Conservation (phyloP, 1,284 basidiomycete species). For the Cerioporus squamosus region DNA sequence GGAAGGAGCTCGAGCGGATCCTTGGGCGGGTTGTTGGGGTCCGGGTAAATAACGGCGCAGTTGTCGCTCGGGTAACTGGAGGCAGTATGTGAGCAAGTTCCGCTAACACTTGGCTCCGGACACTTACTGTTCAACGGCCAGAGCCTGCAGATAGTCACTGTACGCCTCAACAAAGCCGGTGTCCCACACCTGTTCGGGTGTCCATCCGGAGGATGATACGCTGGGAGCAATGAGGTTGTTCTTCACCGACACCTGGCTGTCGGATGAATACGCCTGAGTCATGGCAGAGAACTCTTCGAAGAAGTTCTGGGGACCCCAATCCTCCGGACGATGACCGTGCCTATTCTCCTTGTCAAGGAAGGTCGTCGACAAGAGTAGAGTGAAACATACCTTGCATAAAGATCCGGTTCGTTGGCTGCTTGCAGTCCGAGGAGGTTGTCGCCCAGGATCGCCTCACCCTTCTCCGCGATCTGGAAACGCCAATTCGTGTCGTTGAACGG, state of each 20-base stretch:
- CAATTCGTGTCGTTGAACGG: slow-evolving; percentile 58
- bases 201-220: slow-evolving; percentile 17
- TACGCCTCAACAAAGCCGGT: slow-evolving; percentile 45
- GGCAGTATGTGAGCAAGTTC: not conserved
- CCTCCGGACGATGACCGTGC: slow-evolving; percentile 19
- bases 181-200: slow-evolving; percentile 44
- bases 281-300: slow-evolving; percentile 48
- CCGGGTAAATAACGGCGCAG: slow-evolving; percentile 31
- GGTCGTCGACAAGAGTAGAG: not conserved
- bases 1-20: slow-evolving; percentile 57
- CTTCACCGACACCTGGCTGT: slow-evolving; percentile 35
- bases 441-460: slow-evolving; percentile 55
- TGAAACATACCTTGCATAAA: slow-evolving; percentile 41
- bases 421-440: slow-evolving; percentile 57
- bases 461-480: slow-evolving; percentile 53
- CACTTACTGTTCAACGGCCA: slow-evolving; percentile 52
- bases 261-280: slow-evolving; percentile 40
- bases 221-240: slow-evolving; percentile 25
- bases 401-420: slow-evolving; percentile 72
- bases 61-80: slow-evolving; percentile 51
- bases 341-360: slow-evolving; percentile 1
- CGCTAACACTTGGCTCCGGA: no score
- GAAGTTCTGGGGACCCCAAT: slow-evolving; percentile 14
- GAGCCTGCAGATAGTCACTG: slow-evolving; percentile 38
- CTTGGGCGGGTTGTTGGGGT: slow-evolving; percentile 14